Evolutionary conservation across 805 yeast species (phyloP), one percentile per base, ranked within the genome.

Genomic region (Allodekkera sacchari): DNA sequence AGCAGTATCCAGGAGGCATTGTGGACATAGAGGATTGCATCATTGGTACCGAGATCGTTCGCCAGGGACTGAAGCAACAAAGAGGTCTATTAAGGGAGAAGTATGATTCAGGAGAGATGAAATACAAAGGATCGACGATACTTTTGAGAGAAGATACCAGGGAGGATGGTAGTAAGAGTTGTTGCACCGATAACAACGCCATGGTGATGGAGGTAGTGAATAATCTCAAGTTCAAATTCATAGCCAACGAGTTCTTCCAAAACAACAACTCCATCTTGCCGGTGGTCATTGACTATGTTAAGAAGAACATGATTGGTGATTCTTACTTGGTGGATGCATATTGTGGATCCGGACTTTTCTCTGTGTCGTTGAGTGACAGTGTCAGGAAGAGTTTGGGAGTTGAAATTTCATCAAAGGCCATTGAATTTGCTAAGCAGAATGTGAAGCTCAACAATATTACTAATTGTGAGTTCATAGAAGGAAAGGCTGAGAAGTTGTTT

Each of bases 171-270:
- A 52, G 48, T 8, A 79, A 81, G 47, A 74, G 87, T 1, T 84
- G 92, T 55, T 85, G 79, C 10, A 84, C 95, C 0, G 71, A 82
- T 36, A 59, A 83, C 20, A 76, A 88, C 52, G 83, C 78, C 37
- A 74, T 83, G 31, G 92, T 89, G 33, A 74, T 74, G 7, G 96
- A 88, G 50, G 71, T 70, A 44, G 70, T 82, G 27, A 69, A 73
- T 37, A 94, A 89, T 2, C 74, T 68, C 55, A 70, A 76, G 31
- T 92, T 92, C 57, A 78, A 83, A 48, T 92, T 84, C 55, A 77
- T 87, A 20, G 96, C 96, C 0, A 95, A 95, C 34, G 95, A 88
- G 54, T 92, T 92, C 52, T 92, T 92, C 66, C 98, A 89, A 59
- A 89, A 89, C 60, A 89, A 89, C 59, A 88, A 87, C 55, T 78